Conservation (phyloP, 257 asterid genomes). For the Verbascum thapsus region DNA sequence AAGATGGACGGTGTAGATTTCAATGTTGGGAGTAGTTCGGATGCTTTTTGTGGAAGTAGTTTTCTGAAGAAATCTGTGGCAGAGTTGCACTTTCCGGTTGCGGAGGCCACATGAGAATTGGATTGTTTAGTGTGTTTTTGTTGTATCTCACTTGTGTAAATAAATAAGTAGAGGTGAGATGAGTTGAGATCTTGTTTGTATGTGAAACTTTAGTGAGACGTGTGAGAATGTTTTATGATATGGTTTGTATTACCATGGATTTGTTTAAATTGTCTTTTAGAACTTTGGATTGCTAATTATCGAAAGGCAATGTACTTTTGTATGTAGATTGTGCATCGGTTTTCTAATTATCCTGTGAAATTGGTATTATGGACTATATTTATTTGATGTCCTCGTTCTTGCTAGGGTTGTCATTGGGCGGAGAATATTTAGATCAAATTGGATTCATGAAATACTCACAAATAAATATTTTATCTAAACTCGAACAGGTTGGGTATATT, state of each 20-base stretch:
- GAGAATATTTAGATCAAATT: no score
- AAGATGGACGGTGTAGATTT: conserved; percentile 27
- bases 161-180: conserved; percentile 34
- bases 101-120: conserved; percentile 44
- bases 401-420: no score
- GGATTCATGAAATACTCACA: no score
- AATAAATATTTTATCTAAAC: no score
- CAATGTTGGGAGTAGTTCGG: conserved; percentile 36
- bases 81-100: conserved; percentile 49
- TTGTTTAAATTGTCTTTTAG: neutral
- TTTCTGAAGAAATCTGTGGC: conserved; percentile 44
- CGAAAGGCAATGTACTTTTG: no score
- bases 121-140: conserved; percentile 1
- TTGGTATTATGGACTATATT: no score
- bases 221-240: neutral
- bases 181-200: conserved; percentile 19
- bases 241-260: neutral
- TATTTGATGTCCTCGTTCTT: no score
- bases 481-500: no score
- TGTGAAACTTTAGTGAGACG: conserved; percentile 6
- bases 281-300: neutral
- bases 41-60: conserved; percentile 50
- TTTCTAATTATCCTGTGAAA: no score
- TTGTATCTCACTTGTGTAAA: conserved; percentile 33
- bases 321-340: no score